phyloP scores from a whole-genome alignment of 352 stramenopile genomes.

The Pythium rhizo-oryzae region DNA sequence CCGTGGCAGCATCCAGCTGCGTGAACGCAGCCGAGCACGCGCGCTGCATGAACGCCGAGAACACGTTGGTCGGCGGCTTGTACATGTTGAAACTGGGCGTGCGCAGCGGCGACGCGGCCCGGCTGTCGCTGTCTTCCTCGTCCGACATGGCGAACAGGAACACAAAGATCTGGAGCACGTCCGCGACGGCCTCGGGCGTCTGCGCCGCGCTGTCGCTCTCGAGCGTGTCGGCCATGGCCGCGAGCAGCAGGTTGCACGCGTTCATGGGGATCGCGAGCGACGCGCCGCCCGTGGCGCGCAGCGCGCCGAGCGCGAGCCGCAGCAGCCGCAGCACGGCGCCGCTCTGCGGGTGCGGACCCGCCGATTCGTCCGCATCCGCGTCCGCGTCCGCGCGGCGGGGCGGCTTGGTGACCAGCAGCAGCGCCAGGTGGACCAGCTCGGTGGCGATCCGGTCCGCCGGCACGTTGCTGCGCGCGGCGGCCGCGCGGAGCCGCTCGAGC shows the following conservation, averaged over 20 bases:
- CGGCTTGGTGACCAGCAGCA: slow-evolving; percentile 66
- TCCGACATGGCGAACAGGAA: slow-evolving; percentile 65
- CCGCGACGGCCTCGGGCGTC: slow-evolving; percentile 34
- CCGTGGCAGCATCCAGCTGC: slow-evolving; percentile 6
- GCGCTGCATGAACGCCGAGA: slow-evolving; percentile 66
- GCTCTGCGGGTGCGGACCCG: slow-evolving; percentile 39
- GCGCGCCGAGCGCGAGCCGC: slow-evolving; percentile 49
- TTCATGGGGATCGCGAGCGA: slow-evolving; percentile 54
- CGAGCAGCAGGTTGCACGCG: slow-evolving; percentile 76
- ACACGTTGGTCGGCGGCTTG: slow-evolving; percentile 81
- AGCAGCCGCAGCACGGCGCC: slow-evolving; percentile 52
- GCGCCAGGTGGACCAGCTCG: slow-evolving; percentile 68
- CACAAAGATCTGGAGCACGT: slow-evolving; percentile 64
- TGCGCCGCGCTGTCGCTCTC: slow-evolving; percentile 26
- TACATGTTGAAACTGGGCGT: slow-evolving; percentile 73
- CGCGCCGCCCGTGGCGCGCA: slow-evolving; percentile 30
- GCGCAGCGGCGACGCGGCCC: no score
- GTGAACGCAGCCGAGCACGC: slow-evolving; percentile 36
- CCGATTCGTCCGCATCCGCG: background rate
- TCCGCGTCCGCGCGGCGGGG: slow-evolving; percentile 31
- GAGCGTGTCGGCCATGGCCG: slow-evolving; percentile 62
- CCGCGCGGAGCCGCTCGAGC: slow-evolving; percentile 34
- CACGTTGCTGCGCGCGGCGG: slow-evolving; percentile 57
- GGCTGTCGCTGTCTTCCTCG: background rate
- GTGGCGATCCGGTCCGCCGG: slow-evolving; percentile 57